phyloP scores from a whole-genome alignment of 2,329 filamentous ascomycete species.

The Talaromyces rugulosus region DNA sequence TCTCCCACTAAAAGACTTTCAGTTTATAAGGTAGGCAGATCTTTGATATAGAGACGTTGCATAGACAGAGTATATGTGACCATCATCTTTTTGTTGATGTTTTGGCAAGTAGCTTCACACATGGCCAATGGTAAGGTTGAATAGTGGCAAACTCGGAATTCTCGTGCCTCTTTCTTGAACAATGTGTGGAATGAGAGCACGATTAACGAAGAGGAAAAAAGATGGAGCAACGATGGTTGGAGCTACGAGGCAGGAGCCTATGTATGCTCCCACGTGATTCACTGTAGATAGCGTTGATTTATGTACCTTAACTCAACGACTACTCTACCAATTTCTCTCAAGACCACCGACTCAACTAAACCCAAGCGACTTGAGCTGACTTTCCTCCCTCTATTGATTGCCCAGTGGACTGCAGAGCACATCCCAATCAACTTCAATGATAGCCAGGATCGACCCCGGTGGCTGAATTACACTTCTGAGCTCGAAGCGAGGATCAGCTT shows the following conservation, averaged over 20 bases:
- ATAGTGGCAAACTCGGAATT: background rate
- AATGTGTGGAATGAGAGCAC: background rate
- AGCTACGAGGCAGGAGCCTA: background rate
- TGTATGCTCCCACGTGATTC: background rate
- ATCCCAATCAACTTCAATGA: conserved; percentile 1
- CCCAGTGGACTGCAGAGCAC: background rate
- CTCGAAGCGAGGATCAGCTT: background rate
- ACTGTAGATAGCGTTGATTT: background rate
- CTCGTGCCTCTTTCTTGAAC: background rate
- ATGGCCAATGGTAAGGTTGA: background rate
- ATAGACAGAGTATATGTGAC: too few species aligned
- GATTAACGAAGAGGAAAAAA: background rate
- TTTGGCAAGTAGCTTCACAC: background rate
- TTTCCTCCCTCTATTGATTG: background rate
- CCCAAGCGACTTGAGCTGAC: background rate
- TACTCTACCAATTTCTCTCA: background rate
- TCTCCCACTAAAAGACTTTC: too few species aligned
- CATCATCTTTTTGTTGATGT: background rate
- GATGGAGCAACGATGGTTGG: background rate
- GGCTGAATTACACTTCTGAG: background rate
- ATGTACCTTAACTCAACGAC: background rate
- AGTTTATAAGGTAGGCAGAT: too few species aligned
- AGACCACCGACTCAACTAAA: background rate
- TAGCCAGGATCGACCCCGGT: background rate
- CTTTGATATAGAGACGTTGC: too few species aligned